phyloP scores from a whole-genome alignment of 2,329 filamentous ascomycete genomes.

The Phyllosticta citrichinensis region DNA sequence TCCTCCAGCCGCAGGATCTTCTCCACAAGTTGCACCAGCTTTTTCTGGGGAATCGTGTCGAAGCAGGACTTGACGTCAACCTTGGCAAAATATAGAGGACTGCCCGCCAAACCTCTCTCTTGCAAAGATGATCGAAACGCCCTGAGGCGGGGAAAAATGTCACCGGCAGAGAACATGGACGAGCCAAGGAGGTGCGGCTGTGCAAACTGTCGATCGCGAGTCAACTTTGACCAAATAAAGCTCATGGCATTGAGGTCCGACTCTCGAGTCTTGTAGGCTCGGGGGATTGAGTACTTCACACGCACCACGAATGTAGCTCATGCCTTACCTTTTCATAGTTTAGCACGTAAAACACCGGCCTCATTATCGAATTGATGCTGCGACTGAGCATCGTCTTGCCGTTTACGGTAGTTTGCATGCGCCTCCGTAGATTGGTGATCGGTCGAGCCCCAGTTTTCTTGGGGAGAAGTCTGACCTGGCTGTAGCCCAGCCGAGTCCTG shows the following conservation, averaged over 20 bases:
- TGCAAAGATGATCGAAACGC: slow-evolving; percentile 50
- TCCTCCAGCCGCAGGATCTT: slow-evolving; percentile 44
- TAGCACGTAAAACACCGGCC: slow-evolving; percentile 65
- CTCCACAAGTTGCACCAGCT: slow-evolving; percentile 57
- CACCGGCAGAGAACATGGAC: slow-evolving; percentile 69
- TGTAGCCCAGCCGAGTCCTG: slow-evolving; percentile 60
- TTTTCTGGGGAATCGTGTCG: slow-evolving; percentile 82
- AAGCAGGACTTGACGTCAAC: slow-evolving; percentile 88
- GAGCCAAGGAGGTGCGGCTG: slow-evolving; percentile 57
- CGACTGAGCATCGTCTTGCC: slow-evolving; percentile 46
- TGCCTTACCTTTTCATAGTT: slow-evolving; percentile 61
- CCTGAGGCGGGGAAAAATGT: slow-evolving; percentile 66
- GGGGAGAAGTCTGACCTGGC: slow-evolving; percentile 70
- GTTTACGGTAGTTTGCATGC: slow-evolving; percentile 43
- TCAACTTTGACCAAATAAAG: slow-evolving; percentile 9
- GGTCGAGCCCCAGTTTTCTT: slow-evolving; percentile 68
- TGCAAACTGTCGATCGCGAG: slow-evolving; percentile 16
- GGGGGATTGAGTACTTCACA: not conserved
- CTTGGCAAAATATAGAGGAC: slow-evolving; percentile 74
- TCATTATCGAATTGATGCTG: slow-evolving; percentile 62
- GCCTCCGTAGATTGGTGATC: slow-evolving; percentile 75
- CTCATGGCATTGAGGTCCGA: not conserved
- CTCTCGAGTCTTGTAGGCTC: not conserved
- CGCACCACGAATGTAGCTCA: not conserved
- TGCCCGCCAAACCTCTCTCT: slow-evolving; percentile 22